A percentile compares a stretch with the other conserved stretches of the same genome.
These are phyloP conservation scores for Crataegus laevigata DNA, from an alignment of 306 rosid species.

Conservation along the genomic window DNA sequence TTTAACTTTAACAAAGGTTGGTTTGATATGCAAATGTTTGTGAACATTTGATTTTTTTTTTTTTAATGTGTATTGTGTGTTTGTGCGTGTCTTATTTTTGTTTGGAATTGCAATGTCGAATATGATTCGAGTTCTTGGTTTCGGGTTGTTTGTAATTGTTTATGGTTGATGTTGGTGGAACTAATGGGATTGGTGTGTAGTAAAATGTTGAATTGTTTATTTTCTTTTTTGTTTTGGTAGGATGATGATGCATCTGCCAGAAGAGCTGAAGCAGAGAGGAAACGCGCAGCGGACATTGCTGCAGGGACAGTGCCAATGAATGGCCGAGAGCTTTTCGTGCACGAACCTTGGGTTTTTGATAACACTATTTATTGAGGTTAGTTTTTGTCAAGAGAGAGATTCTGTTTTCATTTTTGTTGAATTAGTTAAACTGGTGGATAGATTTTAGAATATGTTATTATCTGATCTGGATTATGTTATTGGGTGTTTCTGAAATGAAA, in stretches of 20 bases:
- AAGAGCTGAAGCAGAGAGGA: conserved; percentile 66
- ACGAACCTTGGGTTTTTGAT: conserved; percentile 88
- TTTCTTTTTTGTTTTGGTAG: conserved; percentile 28
- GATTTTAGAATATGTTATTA: neutral
- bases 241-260: conserved; percentile 60
- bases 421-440: neutral
- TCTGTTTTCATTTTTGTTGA: neutral
- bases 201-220: neutral
- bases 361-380: conserved; percentile 54
- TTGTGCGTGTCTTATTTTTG: neutral
- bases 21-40: neutral
- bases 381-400: neutral
- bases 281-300: conserved; percentile 75
- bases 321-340: conserved; percentile 77
- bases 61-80: neutral
- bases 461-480: neutral
- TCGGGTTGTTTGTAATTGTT: neutral
- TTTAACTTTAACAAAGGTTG: neutral
- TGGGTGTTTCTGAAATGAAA: neutral
- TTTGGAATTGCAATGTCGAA: neutral
- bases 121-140: neutral
- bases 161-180: neutral
- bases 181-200: neutral
- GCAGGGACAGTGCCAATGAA: conserved; percentile 74
- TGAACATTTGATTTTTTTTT: neutral